A percentile compares a stretch with the other conserved stretches of the same genome.
These are phyloP conservation scores for Pseudocercospora fuligena DNA, from an alignment of 2,329 filamentous ascomycete species.

Conservation along the genomic window DNA sequence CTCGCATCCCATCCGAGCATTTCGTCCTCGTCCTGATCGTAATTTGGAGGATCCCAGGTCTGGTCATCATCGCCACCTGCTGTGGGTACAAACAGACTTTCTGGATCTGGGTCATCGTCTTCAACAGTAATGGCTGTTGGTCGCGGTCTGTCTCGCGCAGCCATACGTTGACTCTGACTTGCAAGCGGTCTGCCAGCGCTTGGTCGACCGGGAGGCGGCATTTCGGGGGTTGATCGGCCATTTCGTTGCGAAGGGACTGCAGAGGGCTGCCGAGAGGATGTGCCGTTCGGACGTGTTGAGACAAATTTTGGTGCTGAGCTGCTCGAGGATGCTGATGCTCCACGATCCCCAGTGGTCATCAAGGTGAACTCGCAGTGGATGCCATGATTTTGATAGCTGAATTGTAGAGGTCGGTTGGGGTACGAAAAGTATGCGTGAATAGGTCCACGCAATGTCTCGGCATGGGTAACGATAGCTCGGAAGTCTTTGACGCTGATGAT, in stretches of 20 bases:
- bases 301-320: conserved; percentile 43
- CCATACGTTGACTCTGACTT: conserved; percentile 35
- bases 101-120: conserved; percentile 63
- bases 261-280: conserved; percentile 35
- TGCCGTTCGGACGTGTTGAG: conserved; percentile 38
- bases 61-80: conserved; percentile 66
- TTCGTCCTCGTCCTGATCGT: conserved; percentile 66
- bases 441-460: conserved; percentile 69
- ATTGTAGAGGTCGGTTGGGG: conserved; percentile 72
- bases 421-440: conserved; percentile 72
- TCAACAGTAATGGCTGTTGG: conserved; percentile 49
- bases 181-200: conserved; percentile 40
- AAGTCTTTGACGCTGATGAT: conserved; percentile 84
- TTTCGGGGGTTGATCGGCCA: conserved; percentile 38
- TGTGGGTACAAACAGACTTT: conserved; percentile 70
- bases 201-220: conserved; percentile 49
- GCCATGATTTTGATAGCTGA: conserved; percentile 71
- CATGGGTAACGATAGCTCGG: conserved; percentile 76
- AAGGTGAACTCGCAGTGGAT: conserved; percentile 77
- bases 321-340: conserved; percentile 40
- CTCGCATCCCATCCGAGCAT: conserved; percentile 77
- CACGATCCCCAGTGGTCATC: conserved; percentile 75
- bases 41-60: conserved; percentile 73
- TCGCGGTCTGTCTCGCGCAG: conserved; percentile 30
- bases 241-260: conserved; percentile 23